Percentiles rank a stretch among this genome's conserved stretches.
Evolutionary conservation across 345 rosid species (phyloP).

Genomic region (rapeseed (Brassica napus)): Da-Ae NC_063442.1:44934501-44935000

Average conservation of each 20-base stretch:
- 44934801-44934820: not conserved
- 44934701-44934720: slow-evolving; percentile 97
- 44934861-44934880: slow-evolving; percentile 93
- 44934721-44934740: slow-evolving; percentile 99
- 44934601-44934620: slow-evolving; percentile 1
- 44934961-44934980: not conserved
- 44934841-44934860: slow-evolving; percentile 83
- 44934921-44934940: not conserved
- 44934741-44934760: slow-evolving; percentile 15
- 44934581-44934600: slow-evolving; percentile 85
- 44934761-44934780: slow-evolving; percentile 3
- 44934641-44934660: not conserved
- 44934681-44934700: slow-evolving; percentile 99
- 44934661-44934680: slow-evolving; percentile 31
- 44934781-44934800: not conserved
- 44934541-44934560: slow-evolving; percentile 99
- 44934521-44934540: slow-evolving; percentile 93
- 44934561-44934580: slow-evolving; percentile 92
- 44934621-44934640: not conserved
- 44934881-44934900: slow-evolving; percentile 87
- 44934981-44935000: not conserved
- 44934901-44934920: slow-evolving; percentile 47
- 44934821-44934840: slow-evolving; percentile 80
- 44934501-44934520: slow-evolving; percentile 91
- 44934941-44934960: not conserved